Evolutionary conservation across 1,284 basidiomycete genomes (phyloP).

Genomic region (Testicularia cyperi): DNA sequence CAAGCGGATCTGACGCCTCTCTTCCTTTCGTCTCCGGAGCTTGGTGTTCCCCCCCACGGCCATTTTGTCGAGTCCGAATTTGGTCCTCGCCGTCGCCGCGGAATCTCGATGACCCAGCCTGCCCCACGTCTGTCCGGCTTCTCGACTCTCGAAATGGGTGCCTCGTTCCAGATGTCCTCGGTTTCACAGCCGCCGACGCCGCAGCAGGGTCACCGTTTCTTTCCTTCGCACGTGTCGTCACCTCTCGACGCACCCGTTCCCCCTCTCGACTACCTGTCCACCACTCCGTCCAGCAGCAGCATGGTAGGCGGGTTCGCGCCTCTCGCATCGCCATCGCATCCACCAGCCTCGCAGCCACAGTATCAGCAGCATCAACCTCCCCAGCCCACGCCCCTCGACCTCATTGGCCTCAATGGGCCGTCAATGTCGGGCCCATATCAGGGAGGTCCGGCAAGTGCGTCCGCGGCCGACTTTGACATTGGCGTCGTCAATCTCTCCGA

Average conservation of each 20-base stretch:
- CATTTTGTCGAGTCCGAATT: slow-evolving; percentile 15
- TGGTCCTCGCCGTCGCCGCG: slow-evolving; percentile 27
- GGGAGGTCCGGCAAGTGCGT: slow-evolving; percentile 18
- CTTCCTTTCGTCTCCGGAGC: slow-evolving; percentile 17
- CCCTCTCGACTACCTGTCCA: slow-evolving; percentile 2
- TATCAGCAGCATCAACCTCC: slow-evolving; percentile 7
- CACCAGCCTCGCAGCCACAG: neutral
- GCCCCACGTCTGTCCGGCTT: too few species aligned
- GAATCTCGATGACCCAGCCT: slow-evolving; percentile 23
- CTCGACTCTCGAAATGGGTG: neutral
- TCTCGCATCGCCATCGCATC: too few species aligned
- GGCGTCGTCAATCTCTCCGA: slow-evolving; percentile 13
- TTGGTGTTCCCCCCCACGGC: slow-evolving; percentile 1
- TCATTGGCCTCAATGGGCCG: slow-evolving; percentile 26
- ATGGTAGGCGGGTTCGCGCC: too few species aligned
- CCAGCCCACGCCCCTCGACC: slow-evolving; percentile 15
- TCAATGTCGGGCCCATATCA: too few species aligned
- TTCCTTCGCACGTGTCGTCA: slow-evolving; percentile 6
- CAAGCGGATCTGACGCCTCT: slow-evolving; percentile 8
- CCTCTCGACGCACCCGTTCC: slow-evolving; percentile 9
- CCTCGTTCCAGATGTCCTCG: slow-evolving; percentile 14
- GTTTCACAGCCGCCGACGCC: slow-evolving; percentile 33
- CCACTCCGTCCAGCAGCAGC: too few species aligned
- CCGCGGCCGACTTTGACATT: slow-evolving; percentile 20
- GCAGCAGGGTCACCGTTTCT: slow-evolving; percentile 14